A percentile compares a stretch with the other conserved stretches of the same genome.
Evolutionary conservation across 371 early-diverging fungal genomes (phyloP).

Genomic region (Mortierella sp.): DNA sequence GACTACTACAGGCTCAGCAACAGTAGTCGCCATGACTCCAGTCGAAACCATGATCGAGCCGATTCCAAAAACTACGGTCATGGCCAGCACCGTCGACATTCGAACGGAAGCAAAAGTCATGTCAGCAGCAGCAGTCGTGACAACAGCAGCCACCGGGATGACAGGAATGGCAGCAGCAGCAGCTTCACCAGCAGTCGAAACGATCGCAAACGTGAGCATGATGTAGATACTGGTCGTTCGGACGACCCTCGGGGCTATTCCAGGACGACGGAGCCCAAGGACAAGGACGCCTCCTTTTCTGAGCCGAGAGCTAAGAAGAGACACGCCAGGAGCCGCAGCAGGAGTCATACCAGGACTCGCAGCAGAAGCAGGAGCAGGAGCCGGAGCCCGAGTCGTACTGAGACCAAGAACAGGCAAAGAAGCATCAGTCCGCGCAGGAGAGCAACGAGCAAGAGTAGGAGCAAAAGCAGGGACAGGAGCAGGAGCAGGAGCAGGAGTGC

Average conservation of each 20-base stretch:
- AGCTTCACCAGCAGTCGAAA: not conserved
- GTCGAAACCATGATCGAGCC: slow-evolving; percentile 35
- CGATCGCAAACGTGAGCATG: slow-evolving; percentile 32
- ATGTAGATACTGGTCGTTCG: slow-evolving; percentile 14
- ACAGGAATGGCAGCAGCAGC: not conserved
- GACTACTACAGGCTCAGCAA: slow-evolving; percentile 3
- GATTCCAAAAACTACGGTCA: slow-evolving; percentile 37
- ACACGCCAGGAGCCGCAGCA: slow-evolving; percentile 26
- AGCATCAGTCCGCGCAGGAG: slow-evolving; percentile 15
- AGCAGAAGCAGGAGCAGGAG: slow-evolving; percentile 20
- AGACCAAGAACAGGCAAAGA: slow-evolving; percentile 13
- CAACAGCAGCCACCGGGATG: slow-evolving; percentile 14
- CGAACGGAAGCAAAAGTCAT: slow-evolving; percentile 18
- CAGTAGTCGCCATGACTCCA: slow-evolving; percentile 12
- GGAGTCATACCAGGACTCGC: slow-evolving; percentile 6
- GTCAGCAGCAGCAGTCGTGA: slow-evolving; percentile 1
- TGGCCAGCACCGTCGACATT: slow-evolving; percentile 37
- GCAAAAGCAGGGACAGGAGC: slow-evolving; percentile 24
- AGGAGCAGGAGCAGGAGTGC: slow-evolving; percentile 14
- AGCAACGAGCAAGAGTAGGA: slow-evolving; percentile 14
- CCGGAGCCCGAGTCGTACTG: slow-evolving; percentile 20
- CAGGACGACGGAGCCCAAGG: slow-evolving; percentile 5
- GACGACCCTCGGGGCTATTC: not conserved
- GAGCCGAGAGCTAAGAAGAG: slow-evolving; percentile 33
- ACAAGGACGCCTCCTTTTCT: slow-evolving; percentile 20